These are phyloP conservation scores for Vitis riparia DNA, from an alignment of 164 flowering plant genomes.

Conservation along the genomic window DNA sequence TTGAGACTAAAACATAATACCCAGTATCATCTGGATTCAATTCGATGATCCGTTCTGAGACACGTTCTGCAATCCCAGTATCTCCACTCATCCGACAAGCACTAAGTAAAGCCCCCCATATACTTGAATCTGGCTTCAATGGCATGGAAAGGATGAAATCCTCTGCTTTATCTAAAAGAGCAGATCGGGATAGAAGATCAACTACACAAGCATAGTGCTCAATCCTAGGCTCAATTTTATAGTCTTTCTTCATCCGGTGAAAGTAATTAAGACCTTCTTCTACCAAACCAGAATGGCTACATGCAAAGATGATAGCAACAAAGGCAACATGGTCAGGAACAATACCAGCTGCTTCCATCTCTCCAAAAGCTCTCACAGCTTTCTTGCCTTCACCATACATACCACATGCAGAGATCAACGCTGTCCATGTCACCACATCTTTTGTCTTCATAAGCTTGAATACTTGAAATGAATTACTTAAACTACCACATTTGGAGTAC, in stretches of 20 bases:
- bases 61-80: slow-evolving; percentile 28
- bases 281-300: slow-evolving; percentile 51
- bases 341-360: slow-evolving; percentile 32
- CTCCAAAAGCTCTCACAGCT: slow-evolving; percentile 34
- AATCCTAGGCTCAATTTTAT: slow-evolving; percentile 29
- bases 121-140: slow-evolving; percentile 41
- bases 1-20: slow-evolving; percentile 43
- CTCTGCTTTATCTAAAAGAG: slow-evolving; percentile 34
- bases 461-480: slow-evolving; percentile 30
- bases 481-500: slow-evolving; percentile 59
- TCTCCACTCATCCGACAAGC: slow-evolving; percentile 35
- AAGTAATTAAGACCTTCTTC: slow-evolving; percentile 38
- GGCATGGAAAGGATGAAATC: slow-evolving; percentile 43
- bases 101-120: slow-evolving; percentile 52
- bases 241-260: slow-evolving; percentile 27
- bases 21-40: slow-evolving; percentile 36
- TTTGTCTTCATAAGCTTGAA: slow-evolving; percentile 39
- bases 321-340: slow-evolving; percentile 41
- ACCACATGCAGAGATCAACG: slow-evolving; percentile 43
- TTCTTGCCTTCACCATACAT: slow-evolving; percentile 47
- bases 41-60: slow-evolving; percentile 23
- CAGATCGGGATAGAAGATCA: slow-evolving; percentile 41
- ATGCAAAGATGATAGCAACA: slow-evolving; percentile 41
- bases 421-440: slow-evolving; percentile 56
- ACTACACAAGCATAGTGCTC: slow-evolving; percentile 57